Conservation (phyloP, 495 filamentous ascomycete genomes). For the Penicillium angulare region DNA sequence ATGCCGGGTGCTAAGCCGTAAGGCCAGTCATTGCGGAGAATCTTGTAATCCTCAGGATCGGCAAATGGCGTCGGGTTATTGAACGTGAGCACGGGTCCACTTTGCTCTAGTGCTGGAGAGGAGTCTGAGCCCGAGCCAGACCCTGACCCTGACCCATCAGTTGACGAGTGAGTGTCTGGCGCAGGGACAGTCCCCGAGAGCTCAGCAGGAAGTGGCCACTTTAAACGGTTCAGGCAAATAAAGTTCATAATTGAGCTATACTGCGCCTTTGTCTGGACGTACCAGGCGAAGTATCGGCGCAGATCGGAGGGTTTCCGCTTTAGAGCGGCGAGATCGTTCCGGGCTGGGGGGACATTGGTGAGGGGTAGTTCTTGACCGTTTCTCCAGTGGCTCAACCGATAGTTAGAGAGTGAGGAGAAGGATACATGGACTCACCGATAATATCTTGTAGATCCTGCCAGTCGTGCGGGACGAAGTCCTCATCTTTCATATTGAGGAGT, state of each 20-base stretch:
- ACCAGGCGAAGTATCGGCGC: constrained; percentile 80
- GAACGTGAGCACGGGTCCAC: constrained; percentile 17
- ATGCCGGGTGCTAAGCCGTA: constrained; percentile 74
- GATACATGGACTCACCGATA: constrained; percentile 52
- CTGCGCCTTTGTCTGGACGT: constrained; percentile 59
- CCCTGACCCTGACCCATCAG: background rate
- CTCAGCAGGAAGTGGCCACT: constrained; percentile 54
- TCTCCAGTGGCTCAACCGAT: background rate
- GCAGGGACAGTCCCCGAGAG: background rate
- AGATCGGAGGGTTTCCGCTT: constrained; percentile 83
- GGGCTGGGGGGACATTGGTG: constrained; percentile 38
- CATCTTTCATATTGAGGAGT: constrained; percentile 66
- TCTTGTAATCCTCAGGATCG: constrained; percentile 67
- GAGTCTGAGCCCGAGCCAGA: background rate
- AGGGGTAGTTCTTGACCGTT: constrained; percentile 3
- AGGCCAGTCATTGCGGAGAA: constrained; percentile 89
- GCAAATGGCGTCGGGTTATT: constrained; percentile 60
- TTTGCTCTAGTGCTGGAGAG: background rate
- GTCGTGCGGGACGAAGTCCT: constrained; percentile 63
- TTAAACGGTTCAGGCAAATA: constrained; percentile 68
- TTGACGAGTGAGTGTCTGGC: background rate
- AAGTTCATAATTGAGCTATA: constrained; percentile 80
- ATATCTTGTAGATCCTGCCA: constrained; percentile 68
- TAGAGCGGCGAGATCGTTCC: constrained; percentile 72
- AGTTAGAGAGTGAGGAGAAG: constrained; percentile 4